Base-by-base conservation (phyloP, 371 early-diverging fungal genomes). In the Rhizopus microsporus region DNA sequence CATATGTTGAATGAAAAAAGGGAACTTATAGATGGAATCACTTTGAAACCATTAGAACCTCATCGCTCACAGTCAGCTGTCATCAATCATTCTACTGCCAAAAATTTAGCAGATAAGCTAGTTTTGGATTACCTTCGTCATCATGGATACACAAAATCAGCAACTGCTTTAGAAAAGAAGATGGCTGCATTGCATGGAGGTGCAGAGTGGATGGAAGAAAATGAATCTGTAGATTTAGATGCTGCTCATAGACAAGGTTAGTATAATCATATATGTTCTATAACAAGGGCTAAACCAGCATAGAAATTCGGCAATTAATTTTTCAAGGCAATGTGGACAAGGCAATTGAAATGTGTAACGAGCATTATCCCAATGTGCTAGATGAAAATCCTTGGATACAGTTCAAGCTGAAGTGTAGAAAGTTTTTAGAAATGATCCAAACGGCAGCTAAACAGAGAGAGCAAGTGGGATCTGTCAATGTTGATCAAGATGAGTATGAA, bases 361-460 rank as follows among this genome's bases (percentile, higher is more conserved):
- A 68, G 5, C 70, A 75, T 39, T 93, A 86, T 65, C 91, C 93
- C 1, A 60, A 49, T 0, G 74, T 93, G 13, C 74, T 93, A 9
- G 48, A 67, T 7, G 62, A 65, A 10, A 82, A 89, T 49, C 74
- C 72, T n/a, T 71, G 81, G 46, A 72, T 93, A 42, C 60, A 75
- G 34, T 91, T 95, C 57, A 83, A 84, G 53, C 78, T 96, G 31
- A 74, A 84, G 29, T 93, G 95, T 62, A 88, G 84, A 39, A 85
- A 90, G 63, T 95, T 94, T 66, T 72, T 94, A 8, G 94, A 94
- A 75, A 82, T 93, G 77, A 84, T 93, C 34, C 62, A 76, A 40
- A 53, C 31, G 61, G 34, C 69, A 56, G 40, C 57, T 29, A 53
- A 54, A 33, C 49, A 45, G 29, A 48, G 17, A 7, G 55, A 29